Evolutionary conservation across 2,329 filamentous ascomycete genomes (phyloP), one percentile per base, ranked within the genome.

Genomic region (Mycosphaerella sp.): DNA sequence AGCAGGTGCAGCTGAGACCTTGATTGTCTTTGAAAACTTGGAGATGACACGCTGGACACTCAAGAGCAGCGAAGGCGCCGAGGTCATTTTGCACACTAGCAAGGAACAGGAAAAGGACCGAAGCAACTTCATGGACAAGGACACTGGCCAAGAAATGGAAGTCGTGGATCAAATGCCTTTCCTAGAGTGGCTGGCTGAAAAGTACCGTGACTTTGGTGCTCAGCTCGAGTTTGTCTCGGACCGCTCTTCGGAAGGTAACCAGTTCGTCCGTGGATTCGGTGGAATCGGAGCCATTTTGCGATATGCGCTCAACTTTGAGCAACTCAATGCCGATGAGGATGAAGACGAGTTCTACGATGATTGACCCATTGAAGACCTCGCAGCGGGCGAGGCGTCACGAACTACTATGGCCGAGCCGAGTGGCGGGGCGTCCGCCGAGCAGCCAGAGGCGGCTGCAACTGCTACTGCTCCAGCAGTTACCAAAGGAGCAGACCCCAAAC

Each of bases 221-320:
- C 86, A 84, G 28, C 82, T 98, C 39, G 93, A 98, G 72, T 98
- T 98, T 64, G 93, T 98, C 59, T 96, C 93, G 43, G 94, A 98
- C 71, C 86, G 89, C 60, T 97, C 91, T 55, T 95, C 88, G 55
- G 93, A 98, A 75, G 93, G 93, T 70, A 98, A 98, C 75, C 93
- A 98, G 78, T 98, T 98, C 74, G 93, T 98, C 67, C 97, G 96
- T 78, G 93, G 93, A 59, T 98, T 98, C 68, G 93, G 93, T 84
- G 93, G 93, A 68, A 95, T 98, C 64, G 93, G 93, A 62, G 91
- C 91, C 59, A 85, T 98, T 67, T 83, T 98, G 69, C 89, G 93
- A 64, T 98, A 98, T 84, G 96, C 96, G 79, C 89, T 98, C 79
- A 98, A 98, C 79, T 98, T 98, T 76, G 94, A 98, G 76, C 94